Base-by-base conservation (phyloP, 768 basidiomycete species). In the Lepiota brunneoincarnata region DNA sequence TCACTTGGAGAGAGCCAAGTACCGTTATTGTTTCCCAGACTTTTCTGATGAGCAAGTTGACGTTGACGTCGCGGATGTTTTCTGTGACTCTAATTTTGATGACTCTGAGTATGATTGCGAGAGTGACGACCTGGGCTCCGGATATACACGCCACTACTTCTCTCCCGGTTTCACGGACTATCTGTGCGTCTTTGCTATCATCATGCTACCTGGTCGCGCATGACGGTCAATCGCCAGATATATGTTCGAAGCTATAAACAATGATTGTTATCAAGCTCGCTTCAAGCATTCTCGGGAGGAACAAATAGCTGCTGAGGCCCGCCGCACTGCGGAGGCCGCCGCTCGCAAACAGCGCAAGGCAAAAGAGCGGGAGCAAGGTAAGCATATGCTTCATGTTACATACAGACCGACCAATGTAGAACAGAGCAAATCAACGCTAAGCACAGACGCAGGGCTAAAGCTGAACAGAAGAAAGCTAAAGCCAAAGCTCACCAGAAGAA, bases 381-480 rank as follows among this genome's bases (percentile, higher is more conserved):
- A 43, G 67, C 54, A 18, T 37, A 20, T 46, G 40, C 26, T 12
- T 56, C 44, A 40, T 40, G 3, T 42, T 38, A 28, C 48, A 26
- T 46, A 38, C 26, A 36, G 15, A 28, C 37, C 15, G 43, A 39
- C 20, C 49, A 47, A 43, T 36, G 31, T 31, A 49, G 37, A 54
- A 67, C 62, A 86, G 79, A 83, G 63, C 81, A 78, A 34, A 63
- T 70, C 51, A 78, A 76, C 37, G 81, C 84, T 6, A 84, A 84
- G 58, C 68, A 75, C 58, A 75, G 84, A 47, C 81, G 83, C 62
- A 81, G 79, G 65, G 68, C 68, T 12, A 85, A 84, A 58, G 69
- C 72, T 5, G 72, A 74, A 57, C 70, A 69, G 23, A 89, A 82
- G 65, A 85, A 83, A 67, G 79, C 73, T 2, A 72, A 82, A 57